Evolutionary conservation across 75 land plant species (phyloP).

Genomic region (Isoetes taiwanensis): DNA sequence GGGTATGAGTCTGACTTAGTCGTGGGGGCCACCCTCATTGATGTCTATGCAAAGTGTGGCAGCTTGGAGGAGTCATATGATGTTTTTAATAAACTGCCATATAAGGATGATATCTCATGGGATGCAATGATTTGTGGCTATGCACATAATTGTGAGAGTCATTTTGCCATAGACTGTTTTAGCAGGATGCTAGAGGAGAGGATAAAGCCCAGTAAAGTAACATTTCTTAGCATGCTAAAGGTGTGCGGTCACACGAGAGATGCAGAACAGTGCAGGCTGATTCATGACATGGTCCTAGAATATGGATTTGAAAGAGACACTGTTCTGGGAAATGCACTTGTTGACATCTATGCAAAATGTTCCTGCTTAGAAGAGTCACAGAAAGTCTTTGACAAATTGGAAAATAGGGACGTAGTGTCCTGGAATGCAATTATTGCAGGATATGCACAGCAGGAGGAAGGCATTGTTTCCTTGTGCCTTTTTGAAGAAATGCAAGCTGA

Average conservation of each 20-base stretch:
- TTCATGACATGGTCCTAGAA: neutral
- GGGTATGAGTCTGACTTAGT: slow-evolving; percentile 19
- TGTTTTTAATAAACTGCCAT: slow-evolving; percentile 15
- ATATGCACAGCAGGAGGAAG: slow-evolving; percentile 11
- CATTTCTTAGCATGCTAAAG: slow-evolving; percentile 26
- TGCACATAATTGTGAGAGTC: slow-evolving; percentile 26
- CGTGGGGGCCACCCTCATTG: slow-evolving; percentile 30
- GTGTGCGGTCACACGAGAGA: slow-evolving; percentile 40
- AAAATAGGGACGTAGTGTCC: neutral
- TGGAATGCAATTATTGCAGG: slow-evolving; percentile 29
- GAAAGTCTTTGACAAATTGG: slow-evolving; percentile 16
- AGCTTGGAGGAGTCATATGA: slow-evolving; percentile 7
- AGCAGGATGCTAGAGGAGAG: slow-evolving; percentile 21
- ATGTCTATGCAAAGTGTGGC: slow-evolving; percentile 48
- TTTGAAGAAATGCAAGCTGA: slow-evolving; percentile 16
- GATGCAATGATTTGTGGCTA: slow-evolving; percentile 34
- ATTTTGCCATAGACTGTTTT: slow-evolving; percentile 27
- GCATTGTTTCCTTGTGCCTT: slow-evolving; percentile 16
- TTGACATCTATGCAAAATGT: slow-evolving; percentile 33
- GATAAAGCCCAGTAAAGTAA: slow-evolving; percentile 25
- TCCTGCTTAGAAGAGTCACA: slow-evolving; percentile 15
- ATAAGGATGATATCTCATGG: slow-evolving; percentile 34
- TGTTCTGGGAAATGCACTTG: slow-evolving; percentile 14
- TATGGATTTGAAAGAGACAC: neutral
- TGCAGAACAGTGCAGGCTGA: slow-evolving; percentile 17